These are phyloP conservation scores for Calonectria leucothoes DNA, from an alignment of 2,329 filamentous ascomycete species.

Conservation along the genomic window DNA sequence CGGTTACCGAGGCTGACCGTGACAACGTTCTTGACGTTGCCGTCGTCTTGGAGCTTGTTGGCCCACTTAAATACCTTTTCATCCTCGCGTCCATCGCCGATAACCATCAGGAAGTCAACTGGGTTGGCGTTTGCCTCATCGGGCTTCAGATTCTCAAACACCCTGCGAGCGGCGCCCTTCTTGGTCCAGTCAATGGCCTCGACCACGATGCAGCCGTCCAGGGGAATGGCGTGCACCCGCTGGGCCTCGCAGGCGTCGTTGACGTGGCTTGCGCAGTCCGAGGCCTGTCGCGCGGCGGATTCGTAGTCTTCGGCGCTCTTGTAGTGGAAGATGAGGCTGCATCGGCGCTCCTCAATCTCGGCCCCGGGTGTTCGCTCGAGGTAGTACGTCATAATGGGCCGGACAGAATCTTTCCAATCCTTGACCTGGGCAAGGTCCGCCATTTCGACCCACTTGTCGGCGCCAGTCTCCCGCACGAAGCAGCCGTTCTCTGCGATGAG, in stretches of 20 bases:
- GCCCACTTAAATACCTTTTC: slow-evolving; percentile 97
- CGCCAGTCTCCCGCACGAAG: slow-evolving; percentile 80
- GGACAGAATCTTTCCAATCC: slow-evolving; percentile 87
- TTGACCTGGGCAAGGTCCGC: slow-evolving; percentile 77
- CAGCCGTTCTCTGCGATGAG: slow-evolving; percentile 96
- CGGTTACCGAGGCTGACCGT: slow-evolving; percentile 89
- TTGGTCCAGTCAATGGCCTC: slow-evolving; percentile 91
- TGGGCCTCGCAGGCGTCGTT: slow-evolving; percentile 91
- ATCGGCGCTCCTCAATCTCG: slow-evolving; percentile 90
- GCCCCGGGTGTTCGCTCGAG: slow-evolving; percentile 89
- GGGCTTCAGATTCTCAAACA: slow-evolving; percentile 70
- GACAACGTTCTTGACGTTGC: slow-evolving; percentile 74
- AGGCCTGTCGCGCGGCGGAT: slow-evolving; percentile 81
- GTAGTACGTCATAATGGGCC: slow-evolving; percentile 88
- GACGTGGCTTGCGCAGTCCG: slow-evolving; percentile 93
- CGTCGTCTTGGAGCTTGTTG: slow-evolving; percentile 74
- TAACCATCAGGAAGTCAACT: slow-evolving; percentile 88
- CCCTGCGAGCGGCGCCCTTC: slow-evolving; percentile 80
- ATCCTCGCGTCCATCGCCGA: slow-evolving; percentile 92
- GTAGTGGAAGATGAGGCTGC: slow-evolving; percentile 92
- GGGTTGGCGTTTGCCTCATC: slow-evolving; percentile 49
- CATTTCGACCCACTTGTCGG: slow-evolving; percentile 80
- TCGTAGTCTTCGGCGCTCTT: slow-evolving; percentile 83
- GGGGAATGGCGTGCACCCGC: slow-evolving; percentile 83
- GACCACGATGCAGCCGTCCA: slow-evolving; percentile 84